Evolutionary conservation across 2,329 filamentous ascomycete genomes (phyloP), one percentile per base, ranked within the genome.

Genomic region (Xylariales sp.): DNA sequence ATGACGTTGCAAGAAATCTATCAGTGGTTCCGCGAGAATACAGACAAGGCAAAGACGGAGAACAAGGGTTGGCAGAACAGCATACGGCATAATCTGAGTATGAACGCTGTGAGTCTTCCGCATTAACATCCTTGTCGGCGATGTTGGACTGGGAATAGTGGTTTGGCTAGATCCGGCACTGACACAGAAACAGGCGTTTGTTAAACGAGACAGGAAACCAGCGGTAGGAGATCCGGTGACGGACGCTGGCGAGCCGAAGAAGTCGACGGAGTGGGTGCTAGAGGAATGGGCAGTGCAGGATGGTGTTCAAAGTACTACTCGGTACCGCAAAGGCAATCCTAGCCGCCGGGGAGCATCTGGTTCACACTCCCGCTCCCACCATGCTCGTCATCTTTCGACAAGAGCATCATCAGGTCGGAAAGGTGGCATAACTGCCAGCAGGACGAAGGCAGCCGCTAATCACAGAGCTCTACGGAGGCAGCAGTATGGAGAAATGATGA

Each of bases 11-110:
- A 89, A 51, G 84, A 94, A 40, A 86, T 97, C 43, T 97, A 97
- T 63, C 74, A 84, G 43, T 97, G 91, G 89, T 95, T 97, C 55
- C 71, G 78, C 31, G 74, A 82, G 20, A 83, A 95, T 56, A 95
- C 89, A 3, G 76, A 78, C 51, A 95, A 93, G 62, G 80, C 78
- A 4, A 79, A 72, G 39, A 73, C 74, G 33, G 73, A 71, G 6
- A 68, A 64, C 10, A 84, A 82, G 52, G 91, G 90, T 8, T 97
- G 91, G 91, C 86, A 91, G 65, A 97, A 96, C 63, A 95, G 88
- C 59, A 94, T 97, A 50, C 80, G 91, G 2, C 91, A 97, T 62
- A 97, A 97, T 53, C 70, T 97, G 6, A 95, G 88, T 35, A 96
- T 97, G 90, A 97, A 97, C 54, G 75, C 76, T 46, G 91, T 96